Evolutionary conservation across 345 rosid species (phyloP).

Genomic region (Dovyalis caffra): DNA sequence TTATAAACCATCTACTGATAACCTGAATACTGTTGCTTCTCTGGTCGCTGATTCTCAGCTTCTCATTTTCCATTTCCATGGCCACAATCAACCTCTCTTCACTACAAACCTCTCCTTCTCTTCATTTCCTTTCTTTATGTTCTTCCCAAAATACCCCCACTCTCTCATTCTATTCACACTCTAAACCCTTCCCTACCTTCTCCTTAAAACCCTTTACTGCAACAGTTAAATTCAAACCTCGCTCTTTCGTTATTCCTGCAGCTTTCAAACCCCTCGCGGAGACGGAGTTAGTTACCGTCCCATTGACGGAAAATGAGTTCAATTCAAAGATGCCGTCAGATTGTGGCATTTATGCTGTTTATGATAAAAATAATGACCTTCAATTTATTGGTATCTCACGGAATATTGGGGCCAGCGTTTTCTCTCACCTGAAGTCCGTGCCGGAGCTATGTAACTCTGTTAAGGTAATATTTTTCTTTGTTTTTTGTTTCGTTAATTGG

Average conservation of each 20-base stretch:
- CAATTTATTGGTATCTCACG: conserved; percentile 86
- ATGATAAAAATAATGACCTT: conserved; percentile 55
- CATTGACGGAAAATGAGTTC: conserved; percentile 34
- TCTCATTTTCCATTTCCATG: conserved; percentile 28
- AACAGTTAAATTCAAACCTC: conserved; percentile 26
- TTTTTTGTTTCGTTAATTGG: background rate
- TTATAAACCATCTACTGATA: no score
- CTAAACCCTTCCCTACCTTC: conserved; percentile 36
- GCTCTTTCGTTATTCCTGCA: conserved; percentile 33
- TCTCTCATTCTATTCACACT: conserved; percentile 39
- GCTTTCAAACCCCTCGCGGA: conserved; percentile 55
- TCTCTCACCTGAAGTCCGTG: conserved; percentile 58
- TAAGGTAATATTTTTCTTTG: conserved; percentile 42
- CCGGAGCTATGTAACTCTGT: conserved; percentile 74
- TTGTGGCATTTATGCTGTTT: conserved; percentile 81
- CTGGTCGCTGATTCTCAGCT: background rate
- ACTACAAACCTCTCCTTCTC: conserved; percentile 33
- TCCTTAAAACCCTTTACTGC: conserved; percentile 32
- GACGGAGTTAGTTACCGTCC: conserved; percentile 41
- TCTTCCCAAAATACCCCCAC: conserved; percentile 43
- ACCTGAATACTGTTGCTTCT: background rate
- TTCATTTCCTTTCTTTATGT: conserved; percentile 22
- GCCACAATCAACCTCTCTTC: conserved; percentile 47
- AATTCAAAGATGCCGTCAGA: conserved; percentile 41
- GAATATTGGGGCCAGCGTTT: conserved; percentile 70